phyloP scores from a whole-genome alignment of 2,329 filamentous ascomycete species.

The Exophiala viscosa region DNA sequence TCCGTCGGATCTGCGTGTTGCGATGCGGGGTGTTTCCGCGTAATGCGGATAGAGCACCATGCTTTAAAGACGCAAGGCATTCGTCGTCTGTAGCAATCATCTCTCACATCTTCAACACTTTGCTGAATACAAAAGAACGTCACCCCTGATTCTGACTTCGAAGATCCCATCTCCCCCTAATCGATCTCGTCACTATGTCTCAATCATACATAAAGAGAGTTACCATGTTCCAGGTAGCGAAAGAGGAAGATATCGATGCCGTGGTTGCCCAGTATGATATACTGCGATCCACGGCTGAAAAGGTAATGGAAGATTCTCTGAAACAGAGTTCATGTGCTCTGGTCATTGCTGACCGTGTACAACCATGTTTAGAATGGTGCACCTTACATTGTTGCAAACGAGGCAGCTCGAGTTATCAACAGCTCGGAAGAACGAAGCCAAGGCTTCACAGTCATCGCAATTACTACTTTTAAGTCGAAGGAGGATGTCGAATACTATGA shows the following conservation, averaged over 20 bases:
- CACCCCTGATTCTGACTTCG: not conserved
- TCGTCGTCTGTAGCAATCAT: too few species aligned
- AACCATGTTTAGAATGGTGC: constrained; percentile 57
- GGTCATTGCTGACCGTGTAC: constrained; percentile 4
- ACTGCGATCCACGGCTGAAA: constrained; percentile 42
- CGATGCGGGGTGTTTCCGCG: too few species aligned
- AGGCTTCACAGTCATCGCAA: constrained; percentile 63
- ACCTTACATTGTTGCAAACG: constrained; percentile 62
- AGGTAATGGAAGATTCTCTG: constrained; percentile 33
- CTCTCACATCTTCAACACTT: not conserved
- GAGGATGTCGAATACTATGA: constrained; percentile 72
- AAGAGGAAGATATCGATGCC: constrained; percentile 41
- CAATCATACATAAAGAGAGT: constrained; percentile 44
- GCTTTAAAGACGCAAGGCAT: too few species aligned
- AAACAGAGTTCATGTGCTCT: not conserved
- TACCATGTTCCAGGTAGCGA: constrained; percentile 53
- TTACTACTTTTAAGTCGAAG: constrained; percentile 60
- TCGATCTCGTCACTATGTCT: constrained; percentile 30
- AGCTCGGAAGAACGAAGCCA: constrained; percentile 55
- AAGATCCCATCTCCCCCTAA: not conserved
- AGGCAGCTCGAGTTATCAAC: constrained; percentile 52
- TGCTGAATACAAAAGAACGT: not conserved
- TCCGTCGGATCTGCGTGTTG: too few species aligned
- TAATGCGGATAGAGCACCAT: too few species aligned
- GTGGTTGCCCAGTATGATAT: constrained; percentile 46